Evolutionary conservation across 371 early-diverging fungal genomes (phyloP), one percentile per base, ranked within the genome.

Genomic region (Mucor lusitanicus): DNA sequence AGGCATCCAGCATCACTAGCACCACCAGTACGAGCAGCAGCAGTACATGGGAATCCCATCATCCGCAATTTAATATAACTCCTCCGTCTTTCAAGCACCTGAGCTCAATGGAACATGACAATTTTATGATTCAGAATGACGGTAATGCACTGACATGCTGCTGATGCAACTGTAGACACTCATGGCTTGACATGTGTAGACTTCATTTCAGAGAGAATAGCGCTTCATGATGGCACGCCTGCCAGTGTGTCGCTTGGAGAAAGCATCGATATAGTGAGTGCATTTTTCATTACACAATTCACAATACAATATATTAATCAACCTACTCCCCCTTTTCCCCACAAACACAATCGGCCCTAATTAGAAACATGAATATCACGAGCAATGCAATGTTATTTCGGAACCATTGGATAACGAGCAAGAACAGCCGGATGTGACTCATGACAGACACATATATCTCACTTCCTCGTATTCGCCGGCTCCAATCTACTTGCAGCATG

Each of bases 1-100:
- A 72, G 42, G 66, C 73, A 15, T 64, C 72, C 23, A 71, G 72
- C 39, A 67, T 67, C 17, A 64, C 68, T 13, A 71, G 72, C 37
- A 71, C 37, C 30, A 71, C 72, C 17, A 71, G 72, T 53, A 66
- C 67, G 15, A 71, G 64, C 32, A 59, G 55, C 39, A 50, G 46
- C 21, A 59, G 46, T 40, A 67, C 60, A 13, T 66, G 67, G 67
- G 67, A 60, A 21, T 55, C 55, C 55, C 27, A 55, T 32, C 55
- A 55, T 7, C 55, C 27, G 15, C 32, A 33, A 32, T 56, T 28
- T 11, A 54, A 23, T 30, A 5, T 7, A 57, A 30, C 30, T 17
- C 19, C 30, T 0, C 19, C 44, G 19, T 44, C 44, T 19, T 44
- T 44, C 13, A 57, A 57, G 19, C 1, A 57, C 17, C 19, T 33